Conservation (phyloP, 1,139 yeast genomes). For the Geotrichum bryndzae region DNA sequence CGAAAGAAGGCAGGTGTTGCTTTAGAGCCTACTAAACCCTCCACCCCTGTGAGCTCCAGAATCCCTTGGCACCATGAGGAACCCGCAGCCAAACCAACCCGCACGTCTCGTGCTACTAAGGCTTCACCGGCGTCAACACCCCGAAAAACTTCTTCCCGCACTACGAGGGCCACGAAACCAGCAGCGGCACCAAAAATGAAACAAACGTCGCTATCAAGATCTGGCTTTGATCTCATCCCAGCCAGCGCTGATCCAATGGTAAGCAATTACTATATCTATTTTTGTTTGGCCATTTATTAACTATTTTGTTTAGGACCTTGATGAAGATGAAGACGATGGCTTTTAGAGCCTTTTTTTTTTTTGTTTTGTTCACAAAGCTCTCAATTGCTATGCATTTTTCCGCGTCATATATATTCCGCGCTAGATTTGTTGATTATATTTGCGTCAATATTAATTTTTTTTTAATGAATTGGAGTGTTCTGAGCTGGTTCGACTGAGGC, state of each 20-base stretch:
- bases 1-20: background rate
- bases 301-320: background rate
- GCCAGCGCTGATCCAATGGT: background rate
- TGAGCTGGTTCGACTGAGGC: no score
- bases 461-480: no score
- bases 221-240: background rate
- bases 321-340: background rate
- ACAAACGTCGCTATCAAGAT: background rate
- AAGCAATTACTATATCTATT: background rate
- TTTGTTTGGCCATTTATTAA: background rate
- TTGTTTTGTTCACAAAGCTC: background rate
- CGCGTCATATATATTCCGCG: background rate
- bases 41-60: background rate
- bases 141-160: background rate
- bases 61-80: constrained; percentile 3
- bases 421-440: background rate
- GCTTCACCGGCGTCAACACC: background rate
- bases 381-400: background rate
- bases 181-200: background rate
- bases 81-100: background rate
- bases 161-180: background rate
- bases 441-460: no score
- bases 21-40: background rate
- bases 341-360: background rate
- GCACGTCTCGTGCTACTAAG: constrained; percentile 1